Conservation (phyloP, 2,329 filamentous ascomycete species). For the Fusarium sp. region DNA sequence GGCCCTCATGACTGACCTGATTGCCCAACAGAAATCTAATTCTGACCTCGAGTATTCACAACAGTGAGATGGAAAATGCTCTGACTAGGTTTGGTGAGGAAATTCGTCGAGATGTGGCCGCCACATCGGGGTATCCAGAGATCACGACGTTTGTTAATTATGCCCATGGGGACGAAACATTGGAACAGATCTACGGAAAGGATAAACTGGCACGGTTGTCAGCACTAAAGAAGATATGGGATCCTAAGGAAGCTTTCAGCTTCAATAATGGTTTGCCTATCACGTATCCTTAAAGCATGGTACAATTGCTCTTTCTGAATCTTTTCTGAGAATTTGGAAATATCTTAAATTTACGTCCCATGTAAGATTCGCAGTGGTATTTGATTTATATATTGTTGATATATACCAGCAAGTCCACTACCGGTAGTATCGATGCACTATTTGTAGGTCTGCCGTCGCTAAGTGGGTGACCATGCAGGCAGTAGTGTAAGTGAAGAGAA, state of each 20-base stretch:
- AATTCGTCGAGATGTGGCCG: not conserved
- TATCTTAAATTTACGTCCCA: no score
- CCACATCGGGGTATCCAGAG: not conserved
- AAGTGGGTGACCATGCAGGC: no score
- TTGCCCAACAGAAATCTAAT: not conserved
- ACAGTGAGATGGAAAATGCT: not conserved
- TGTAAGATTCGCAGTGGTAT: no score
- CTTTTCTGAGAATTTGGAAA: accelerated
- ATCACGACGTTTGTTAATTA: not conserved
- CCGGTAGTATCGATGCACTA: no score
- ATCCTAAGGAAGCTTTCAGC: not conserved
- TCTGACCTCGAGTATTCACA: not conserved
- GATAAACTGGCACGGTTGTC: accelerated
- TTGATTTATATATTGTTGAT: no score
- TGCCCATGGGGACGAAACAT: not conserved
- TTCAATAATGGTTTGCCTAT: not conserved
- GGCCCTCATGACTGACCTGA: accelerated
- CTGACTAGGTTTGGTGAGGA: not conserved
- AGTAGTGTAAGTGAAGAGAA: no score
- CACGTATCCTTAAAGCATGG: not conserved
- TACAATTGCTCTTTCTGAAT: no score
- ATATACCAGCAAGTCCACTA: no score
- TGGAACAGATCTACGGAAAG: not conserved
- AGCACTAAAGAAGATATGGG: not conserved
- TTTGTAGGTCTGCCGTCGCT: no score